These are phyloP conservation scores for Achaetomiella virescens DNA, from an alignment of 495 filamentous ascomycete genomes.

Conservation along the genomic window DNA sequence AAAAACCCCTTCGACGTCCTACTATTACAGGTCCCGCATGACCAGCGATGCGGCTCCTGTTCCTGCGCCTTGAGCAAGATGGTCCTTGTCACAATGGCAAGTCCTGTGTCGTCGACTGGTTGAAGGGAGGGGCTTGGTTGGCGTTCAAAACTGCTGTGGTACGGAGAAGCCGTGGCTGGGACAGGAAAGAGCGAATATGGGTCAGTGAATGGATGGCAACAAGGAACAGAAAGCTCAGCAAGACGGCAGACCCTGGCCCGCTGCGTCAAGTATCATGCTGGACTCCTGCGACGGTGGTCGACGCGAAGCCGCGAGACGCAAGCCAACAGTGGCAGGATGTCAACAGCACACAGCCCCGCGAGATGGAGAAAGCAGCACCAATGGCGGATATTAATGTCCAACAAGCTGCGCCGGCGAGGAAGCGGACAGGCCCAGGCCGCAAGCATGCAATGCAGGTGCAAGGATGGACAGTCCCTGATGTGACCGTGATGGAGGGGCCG, in stretches of 20 bases:
- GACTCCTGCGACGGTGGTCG: slow-evolving; percentile 21
- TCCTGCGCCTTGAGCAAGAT: not conserved
- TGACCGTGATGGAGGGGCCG: slow-evolving; percentile 31
- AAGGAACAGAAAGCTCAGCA: slow-evolving; percentile 12
- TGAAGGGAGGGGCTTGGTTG: not conserved
- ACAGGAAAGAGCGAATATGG: slow-evolving; percentile 10
- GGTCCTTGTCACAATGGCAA: not conserved
- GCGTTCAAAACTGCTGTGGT: slow-evolving; percentile 8
- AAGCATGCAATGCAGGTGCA: slow-evolving; percentile 24
- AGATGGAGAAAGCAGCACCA: slow-evolving; percentile 21
- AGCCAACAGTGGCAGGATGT: slow-evolving; percentile 11
- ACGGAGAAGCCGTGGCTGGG: slow-evolving; percentile 13
- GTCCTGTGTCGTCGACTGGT: not conserved
- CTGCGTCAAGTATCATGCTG: slow-evolving; percentile 25
- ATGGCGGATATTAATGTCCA: slow-evolving; percentile 29
- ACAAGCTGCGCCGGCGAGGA: slow-evolving; percentile 8
- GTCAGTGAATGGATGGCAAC: slow-evolving; percentile 20
- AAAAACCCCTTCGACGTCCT: slow-evolving; percentile 20
- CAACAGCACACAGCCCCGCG: slow-evolving; percentile 19
- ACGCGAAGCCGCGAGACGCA: slow-evolving; percentile 19
- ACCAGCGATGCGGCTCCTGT: slow-evolving; percentile 28
- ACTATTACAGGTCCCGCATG: slow-evolving; percentile 30
- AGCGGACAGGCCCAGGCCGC: not conserved
- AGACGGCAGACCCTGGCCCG: slow-evolving; percentile 20
- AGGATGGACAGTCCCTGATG: slow-evolving; percentile 28